A percentile compares a stretch with the other conserved stretches of the same genome.
Evolutionary conservation across 345 rosid genomes (phyloP).

Genomic region (Melastoma malabathricum): DNA sequence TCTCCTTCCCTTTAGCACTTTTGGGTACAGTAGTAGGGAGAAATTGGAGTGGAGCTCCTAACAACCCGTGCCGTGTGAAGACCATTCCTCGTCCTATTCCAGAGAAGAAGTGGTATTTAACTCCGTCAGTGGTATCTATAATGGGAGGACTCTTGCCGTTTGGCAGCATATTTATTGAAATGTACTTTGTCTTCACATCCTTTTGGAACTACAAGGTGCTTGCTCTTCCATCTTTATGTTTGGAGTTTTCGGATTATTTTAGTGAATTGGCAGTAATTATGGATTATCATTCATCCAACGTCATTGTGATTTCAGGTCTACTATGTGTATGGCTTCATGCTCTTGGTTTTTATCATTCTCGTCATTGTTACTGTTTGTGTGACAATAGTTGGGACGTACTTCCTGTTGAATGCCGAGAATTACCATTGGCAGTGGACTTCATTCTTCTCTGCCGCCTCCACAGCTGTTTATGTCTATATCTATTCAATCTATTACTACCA

Average conservation of each 20-base stretch:
- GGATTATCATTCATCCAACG: neutral
- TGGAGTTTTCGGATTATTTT: too few species aligned
- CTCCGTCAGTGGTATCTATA: conserved; percentile 80
- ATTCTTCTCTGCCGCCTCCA: conserved; percentile 87
- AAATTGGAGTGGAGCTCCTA: conserved; percentile 93
- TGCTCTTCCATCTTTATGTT: neutral
- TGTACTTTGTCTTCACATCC: conserved; percentile 95
- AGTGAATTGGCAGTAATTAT: neutral
- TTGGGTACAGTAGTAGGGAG: conserved; percentile 91
- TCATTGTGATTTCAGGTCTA: conserved; percentile 42
- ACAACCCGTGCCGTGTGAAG: conserved; percentile 93
- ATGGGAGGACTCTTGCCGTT: conserved; percentile 92
- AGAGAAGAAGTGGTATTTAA: conserved; percentile 92
- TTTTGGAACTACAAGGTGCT: conserved; percentile 98
- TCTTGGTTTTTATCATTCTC: conserved; percentile 78
- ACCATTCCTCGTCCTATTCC: conserved; percentile 96
- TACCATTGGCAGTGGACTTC: conserved; percentile 99
- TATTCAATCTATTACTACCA: conserved; percentile 86
- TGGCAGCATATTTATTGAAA: conserved; percentile 94
- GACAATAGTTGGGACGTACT: conserved; percentile 85
- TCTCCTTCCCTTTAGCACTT: conserved; percentile 89
- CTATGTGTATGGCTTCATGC: conserved; percentile 90
- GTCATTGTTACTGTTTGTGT: conserved; percentile 80
- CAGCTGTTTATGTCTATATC: conserved; percentile 78
- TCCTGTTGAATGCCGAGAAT: conserved; percentile 87